Base-by-base conservation (phyloP, 179 eudicot species). In the Drosera spatulata region DNA sequence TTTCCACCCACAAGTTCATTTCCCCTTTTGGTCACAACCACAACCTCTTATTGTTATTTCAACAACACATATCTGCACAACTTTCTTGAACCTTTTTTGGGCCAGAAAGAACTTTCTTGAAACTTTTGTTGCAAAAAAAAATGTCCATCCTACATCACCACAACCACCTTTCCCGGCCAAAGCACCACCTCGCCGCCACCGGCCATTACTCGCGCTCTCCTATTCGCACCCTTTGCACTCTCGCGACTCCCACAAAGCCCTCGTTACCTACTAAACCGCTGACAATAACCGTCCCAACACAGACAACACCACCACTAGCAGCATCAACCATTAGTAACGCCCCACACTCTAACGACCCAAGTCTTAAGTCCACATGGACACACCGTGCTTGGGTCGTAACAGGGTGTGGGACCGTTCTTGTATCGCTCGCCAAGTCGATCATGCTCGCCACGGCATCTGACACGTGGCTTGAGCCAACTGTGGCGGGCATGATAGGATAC, bases 331-430 rank as follows among this genome's bases (percentile, higher is more conserved):
- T 56, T 39, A 50, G 44, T 3, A 46, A 4, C 13, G 44, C 4
- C 7, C 33, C 33, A 2, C 11, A 51, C 22, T 65, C 73, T 0
- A 52, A 71, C 61, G 84, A 82, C 72, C 91, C 88, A 4, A 56
- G 46, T 56, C 8, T 77, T 12, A 68, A 61, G 45, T 75, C 96
- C 1, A 84, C 90, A 3, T 86, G 93, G 93, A 22, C 33, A 22
- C 33, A 22, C 44, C 85, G 90, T 2, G 84, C 82, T 0, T 93
- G 99, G 99, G 50, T 86, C 3, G 77, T 84, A 4, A 63, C 80
- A n/a, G 99, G 99, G 40, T 86, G 86, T 76, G 68, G 85, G 37
- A 75, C 33, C 33, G 33, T 22, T 0, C 33, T 22, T 22, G 33
- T 22, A 22, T 22, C 33, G 33, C 33, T 22, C 88, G 87, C 81